Base-by-base conservation (phyloP, 352 stramenopile genomes). In the Pythium aristosporum region DNA sequence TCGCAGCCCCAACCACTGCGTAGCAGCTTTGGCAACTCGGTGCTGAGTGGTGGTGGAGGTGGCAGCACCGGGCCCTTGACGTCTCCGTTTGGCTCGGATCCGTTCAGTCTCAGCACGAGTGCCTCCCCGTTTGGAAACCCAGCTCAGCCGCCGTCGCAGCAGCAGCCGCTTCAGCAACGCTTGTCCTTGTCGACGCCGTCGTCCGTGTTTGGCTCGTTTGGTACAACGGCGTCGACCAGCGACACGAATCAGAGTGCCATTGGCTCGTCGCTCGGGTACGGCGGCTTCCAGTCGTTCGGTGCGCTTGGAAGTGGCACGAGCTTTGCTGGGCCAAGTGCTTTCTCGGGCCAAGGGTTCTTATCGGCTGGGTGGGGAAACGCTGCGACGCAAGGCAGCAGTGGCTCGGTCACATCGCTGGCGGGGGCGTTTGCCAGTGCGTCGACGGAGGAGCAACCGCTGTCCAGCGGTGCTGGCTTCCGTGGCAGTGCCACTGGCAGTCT, bases 261-360 rank as follows among this genome's bases (percentile, higher is more conserved):
- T 51, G 74, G 76, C 13, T 76, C 73, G 21, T 80, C 76, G 7
- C 63, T 91, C 32, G 77, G 80, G 0, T 92, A 87, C 51, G 63
- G 75, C 20, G 82, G 75, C 58, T 92, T 91, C 57, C 72, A 85
- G 25, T 85, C 77, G 49, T 89, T 91, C 28, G 79, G 70, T 5
- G 72, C 79, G 46, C 73, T 75, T 37, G 68, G 73, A 47, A 61
- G 70, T 20, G 50, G 53, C 21, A 34, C 46, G 15, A 32, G 32
- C 28, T 79, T 89, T 53, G 76, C 71, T 4, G 71, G n/a, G 3
- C 46, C 42, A 34, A 73, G 28, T 53, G 61, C 51, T 1, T 61
- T 67, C 36, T 67, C 61, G 2, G 61, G 61, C 1, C 79, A 56
- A 63, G 72, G 28, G 13, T 87, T 47, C 57, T 85, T 18, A 71